These are phyloP conservation scores for Ceriops zippeliana DNA, from an alignment of 345 rosid species.

Conservation along the genomic window DNA sequence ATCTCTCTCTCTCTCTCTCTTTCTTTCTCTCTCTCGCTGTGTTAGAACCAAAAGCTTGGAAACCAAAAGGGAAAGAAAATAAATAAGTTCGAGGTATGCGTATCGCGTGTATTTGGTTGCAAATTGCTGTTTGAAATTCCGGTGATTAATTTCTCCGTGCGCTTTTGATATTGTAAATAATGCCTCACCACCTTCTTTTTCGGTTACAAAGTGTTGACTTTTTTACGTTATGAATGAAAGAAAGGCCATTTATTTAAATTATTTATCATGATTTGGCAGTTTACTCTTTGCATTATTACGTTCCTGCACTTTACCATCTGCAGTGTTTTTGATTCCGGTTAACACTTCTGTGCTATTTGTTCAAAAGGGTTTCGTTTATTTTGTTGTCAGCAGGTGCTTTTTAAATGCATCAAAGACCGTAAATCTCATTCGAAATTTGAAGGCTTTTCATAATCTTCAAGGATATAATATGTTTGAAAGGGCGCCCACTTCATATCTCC, in stretches of 20 bases:
- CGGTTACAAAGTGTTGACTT: background rate
- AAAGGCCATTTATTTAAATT: background rate
- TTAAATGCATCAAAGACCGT: background rate
- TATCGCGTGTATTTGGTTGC: background rate
- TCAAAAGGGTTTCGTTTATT: conserved; percentile 1
- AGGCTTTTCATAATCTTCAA: conserved; percentile 9
- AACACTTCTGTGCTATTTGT: background rate
- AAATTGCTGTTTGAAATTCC: background rate
- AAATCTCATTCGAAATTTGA: conserved; percentile 9
- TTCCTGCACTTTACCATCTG: background rate
- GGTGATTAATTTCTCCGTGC: background rate
- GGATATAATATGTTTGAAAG: conserved; percentile 16
- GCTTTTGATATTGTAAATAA: background rate
- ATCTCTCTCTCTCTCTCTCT: background rate
- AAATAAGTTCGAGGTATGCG: background rate
- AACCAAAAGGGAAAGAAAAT: background rate
- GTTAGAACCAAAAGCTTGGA: background rate
- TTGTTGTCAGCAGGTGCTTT: conserved; percentile 16
- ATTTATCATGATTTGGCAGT: background rate
- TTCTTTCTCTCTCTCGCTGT: background rate
- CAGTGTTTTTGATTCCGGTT: conserved; percentile 1
- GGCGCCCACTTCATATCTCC: conserved; percentile 5
- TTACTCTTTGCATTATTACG: background rate
- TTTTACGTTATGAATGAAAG: background rate
- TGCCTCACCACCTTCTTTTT: background rate